Conservation (phyloP, 1,139 yeast genomes). For the Scheffersomyces cryptocercus region DNA sequence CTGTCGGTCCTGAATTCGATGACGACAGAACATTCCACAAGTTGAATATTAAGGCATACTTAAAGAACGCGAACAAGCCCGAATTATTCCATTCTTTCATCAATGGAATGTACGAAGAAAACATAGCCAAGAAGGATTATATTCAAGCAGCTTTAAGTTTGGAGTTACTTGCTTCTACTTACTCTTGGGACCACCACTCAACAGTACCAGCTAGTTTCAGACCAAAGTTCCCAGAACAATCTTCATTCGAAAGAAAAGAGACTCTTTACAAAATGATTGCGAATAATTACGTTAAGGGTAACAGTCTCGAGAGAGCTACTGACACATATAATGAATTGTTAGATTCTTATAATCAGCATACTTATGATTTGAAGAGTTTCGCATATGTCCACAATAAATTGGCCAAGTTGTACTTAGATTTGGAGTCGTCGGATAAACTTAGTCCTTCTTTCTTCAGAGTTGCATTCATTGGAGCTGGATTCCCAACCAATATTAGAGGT, state of each 20-base stretch:
- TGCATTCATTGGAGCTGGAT: conserved; percentile 80
- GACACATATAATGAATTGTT: conserved; percentile 71
- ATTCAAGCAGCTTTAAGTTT: conserved; percentile 85
- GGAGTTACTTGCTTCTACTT: conserved; percentile 76
- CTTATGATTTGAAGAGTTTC: conserved; percentile 76
- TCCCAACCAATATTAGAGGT: conserved; percentile 75
- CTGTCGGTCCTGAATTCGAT: conserved; percentile 80
- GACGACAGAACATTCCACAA: conserved; percentile 85
- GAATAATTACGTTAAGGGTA: conserved; percentile 67
- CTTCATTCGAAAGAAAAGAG: conserved; percentile 82
- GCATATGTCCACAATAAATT: conserved; percentile 72
- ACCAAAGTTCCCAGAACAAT: conserved; percentile 77
- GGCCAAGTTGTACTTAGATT: conserved; percentile 64
- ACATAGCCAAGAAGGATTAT: conserved; percentile 59
- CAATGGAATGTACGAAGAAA: conserved; percentile 70
- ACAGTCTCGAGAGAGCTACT: conserved; percentile 27
- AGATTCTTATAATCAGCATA: conserved; percentile 69
- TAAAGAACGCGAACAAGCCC: conserved; percentile 78
- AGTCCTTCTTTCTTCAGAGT: conserved; percentile 82
- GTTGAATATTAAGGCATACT: conserved; percentile 72
- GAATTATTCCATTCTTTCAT: conserved; percentile 79
- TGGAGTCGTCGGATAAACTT: conserved; percentile 71
- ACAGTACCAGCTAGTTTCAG: conserved; percentile 57
- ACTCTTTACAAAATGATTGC: conserved; percentile 72
- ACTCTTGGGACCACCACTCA: conserved; percentile 69